phyloP scores from a whole-genome alignment of 305 asterid species.

The Fraxinus sp. region DNA sequence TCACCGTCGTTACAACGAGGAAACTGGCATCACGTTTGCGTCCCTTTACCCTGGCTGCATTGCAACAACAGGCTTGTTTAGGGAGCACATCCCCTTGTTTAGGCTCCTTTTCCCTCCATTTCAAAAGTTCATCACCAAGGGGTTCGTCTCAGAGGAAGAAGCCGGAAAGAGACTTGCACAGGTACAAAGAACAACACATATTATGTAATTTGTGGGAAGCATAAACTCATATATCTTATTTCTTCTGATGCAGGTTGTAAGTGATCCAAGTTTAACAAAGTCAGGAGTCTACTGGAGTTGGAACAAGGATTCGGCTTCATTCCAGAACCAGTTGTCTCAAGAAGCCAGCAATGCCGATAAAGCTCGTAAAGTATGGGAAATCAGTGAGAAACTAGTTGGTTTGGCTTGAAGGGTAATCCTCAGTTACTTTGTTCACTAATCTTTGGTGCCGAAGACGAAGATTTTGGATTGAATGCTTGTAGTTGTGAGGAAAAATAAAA shows the following conservation, averaged over 20 bases:
- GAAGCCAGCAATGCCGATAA: conserved; percentile 85
- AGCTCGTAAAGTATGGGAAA: conserved; percentile 87
- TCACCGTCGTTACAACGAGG: conserved; percentile 83
- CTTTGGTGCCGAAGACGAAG: background rate
- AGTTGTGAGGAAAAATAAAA: background rate
- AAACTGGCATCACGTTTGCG: conserved; percentile 75
- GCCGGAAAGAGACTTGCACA: conserved; percentile 94
- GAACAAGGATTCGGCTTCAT: conserved; percentile 90
- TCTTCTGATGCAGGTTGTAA: conserved; percentile 61
- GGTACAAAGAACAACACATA: conserved; percentile 30
- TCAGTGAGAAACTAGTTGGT: conserved; percentile 88
- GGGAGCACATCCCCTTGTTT: conserved; percentile 88
- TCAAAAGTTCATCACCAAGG: conserved; percentile 89
- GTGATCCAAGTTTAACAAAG: conserved; percentile 91
- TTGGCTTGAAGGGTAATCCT: conserved; percentile 38
- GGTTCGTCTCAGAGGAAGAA: conserved; percentile 87
- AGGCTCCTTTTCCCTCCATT: conserved; percentile 89
- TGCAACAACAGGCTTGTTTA: conserved; percentile 85
- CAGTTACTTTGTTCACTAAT: background rate
- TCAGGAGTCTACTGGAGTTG: conserved; percentile 99
- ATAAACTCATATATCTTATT: background rate
- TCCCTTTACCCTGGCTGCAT: conserved; percentile 97
- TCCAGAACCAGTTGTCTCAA: conserved; percentile 80
- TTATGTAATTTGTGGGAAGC: background rate
- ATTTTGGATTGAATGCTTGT: conserved; percentile 25